Evolutionary conservation across 2,329 filamentous ascomycete species (phyloP).

Genomic region (Ramularia collo-cygni): DNA sequence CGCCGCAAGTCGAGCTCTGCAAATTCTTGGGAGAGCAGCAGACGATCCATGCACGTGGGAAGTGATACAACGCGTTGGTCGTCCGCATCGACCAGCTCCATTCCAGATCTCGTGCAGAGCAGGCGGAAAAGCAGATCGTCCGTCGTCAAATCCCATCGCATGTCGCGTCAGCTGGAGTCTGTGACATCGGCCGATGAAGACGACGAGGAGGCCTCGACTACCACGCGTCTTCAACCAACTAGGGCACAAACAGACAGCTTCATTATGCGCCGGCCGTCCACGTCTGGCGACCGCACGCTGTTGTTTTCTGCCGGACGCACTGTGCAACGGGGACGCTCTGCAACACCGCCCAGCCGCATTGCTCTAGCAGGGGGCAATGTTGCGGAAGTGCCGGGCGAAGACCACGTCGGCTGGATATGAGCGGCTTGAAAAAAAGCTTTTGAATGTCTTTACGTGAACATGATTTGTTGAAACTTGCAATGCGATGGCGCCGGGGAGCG

Average conservation of each 20-base stretch:
- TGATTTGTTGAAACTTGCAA: too few relatives aligned
- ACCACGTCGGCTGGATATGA: constrained; percentile 1
- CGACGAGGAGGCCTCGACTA: constrained; percentile 1
- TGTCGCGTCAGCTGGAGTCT: constrained; percentile 19
- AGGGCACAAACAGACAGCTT: not conserved
- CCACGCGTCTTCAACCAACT: not conserved
- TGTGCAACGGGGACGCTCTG: constrained; percentile 18
- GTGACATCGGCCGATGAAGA: constrained; percentile 12
- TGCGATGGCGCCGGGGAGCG: too few relatives aligned
- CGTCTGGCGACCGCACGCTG: constrained; percentile 20
- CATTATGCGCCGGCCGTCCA: constrained; percentile 19
- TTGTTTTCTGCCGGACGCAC: constrained; percentile 22
- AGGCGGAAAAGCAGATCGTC: constrained; percentile 16
- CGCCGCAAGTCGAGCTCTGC: constrained; percentile 26
- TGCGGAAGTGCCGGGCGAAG: not conserved
- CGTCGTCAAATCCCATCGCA: constrained; percentile 3
- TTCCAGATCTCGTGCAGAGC: constrained; percentile 26
- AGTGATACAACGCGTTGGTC: constrained; percentile 24
- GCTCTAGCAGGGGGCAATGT: not conserved
- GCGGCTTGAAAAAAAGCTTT: too few relatives aligned
- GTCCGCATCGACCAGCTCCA: constrained; percentile 21
- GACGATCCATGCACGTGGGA: constrained; percentile 11
- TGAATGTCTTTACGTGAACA: too few relatives aligned
- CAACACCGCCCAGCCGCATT: constrained; percentile 5
- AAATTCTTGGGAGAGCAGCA: constrained; percentile 22